Evolutionary conservation across 495 filamentous ascomycete species (phyloP), one percentile per base, ranked within the genome.

Genomic region (Penicillium arizonense): DNA sequence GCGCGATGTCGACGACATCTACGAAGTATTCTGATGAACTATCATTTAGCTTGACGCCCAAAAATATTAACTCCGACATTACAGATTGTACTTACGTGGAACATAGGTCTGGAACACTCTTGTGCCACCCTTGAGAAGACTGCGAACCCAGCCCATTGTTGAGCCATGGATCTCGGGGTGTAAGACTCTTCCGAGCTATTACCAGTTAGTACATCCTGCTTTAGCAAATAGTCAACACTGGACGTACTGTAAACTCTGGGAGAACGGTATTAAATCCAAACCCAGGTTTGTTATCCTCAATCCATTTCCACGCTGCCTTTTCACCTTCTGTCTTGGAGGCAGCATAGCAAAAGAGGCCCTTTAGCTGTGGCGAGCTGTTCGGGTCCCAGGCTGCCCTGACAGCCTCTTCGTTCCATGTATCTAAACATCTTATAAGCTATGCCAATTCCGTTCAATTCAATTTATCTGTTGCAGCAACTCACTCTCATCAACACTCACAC

Each of bases 251-350:
- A 3, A 52, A 44, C 42, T 62, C 67, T 21, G 83, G 82, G 14
- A 84, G 68, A 4, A 86, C 59, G 2, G 77, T 44, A 34, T 82
- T 83, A 51, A 83, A 69, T 1, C 53, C 66, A 51, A 82, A 84
- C 0, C 40, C 11, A 1, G 79, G 77, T 34, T 77, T 69, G 11
- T 80, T 40, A 42, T 78, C 69, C 18, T 76, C 63, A 2, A 77
- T 55, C 52, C 82, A 86, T 41, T 74, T 64, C 81, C 79, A 86
- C 2, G 79, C 56, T 3, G 67, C 64, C 36, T 64, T 73, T 62
- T 87, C 83, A 0, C 72, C 76, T 20, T 75, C 69, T 3, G 72
- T 75, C 59, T 88, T 86, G 53, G 76, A 77, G 0, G 80, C 80
- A 0, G 61, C 57, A 54, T 87, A 85, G 3, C 81, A 73, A 0